Base-by-base conservation (phyloP, 805 yeast genomes). In the Schwanniomyces occidentalis region DNA sequence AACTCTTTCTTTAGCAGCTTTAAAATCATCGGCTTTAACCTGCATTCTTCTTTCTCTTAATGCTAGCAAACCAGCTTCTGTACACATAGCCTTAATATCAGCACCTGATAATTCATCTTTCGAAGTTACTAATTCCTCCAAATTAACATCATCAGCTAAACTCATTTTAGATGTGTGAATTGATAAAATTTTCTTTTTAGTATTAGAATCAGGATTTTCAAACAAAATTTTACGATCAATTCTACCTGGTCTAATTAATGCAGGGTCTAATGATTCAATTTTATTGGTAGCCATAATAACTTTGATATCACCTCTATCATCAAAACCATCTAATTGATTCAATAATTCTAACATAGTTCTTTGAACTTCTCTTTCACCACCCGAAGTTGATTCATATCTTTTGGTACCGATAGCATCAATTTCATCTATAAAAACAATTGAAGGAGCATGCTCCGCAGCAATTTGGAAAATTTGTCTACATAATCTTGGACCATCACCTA, bases 381-480 rank as follows among this genome's bases (percentile, higher is more conserved):
- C 97, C 14, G 95, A 83, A 49, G 91, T 95, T 14, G 97, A 88
- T 41, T 91, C 96, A 62, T 91, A 90, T 63, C 99, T 82, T 62
- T 91, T 91, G n/a, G 95, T 85, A 64, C 99, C 99, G 58, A 93
- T 93, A 28, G 99, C 98, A 65, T 93, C 99, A 56, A 93, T 91
- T 69, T 93, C 99, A 68, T 93, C 99, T 47, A 93, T 93, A 56
- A 93, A 93, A 23, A 93, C 96, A 67, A 93, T 93, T n/a, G 96
- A 82, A 24, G 99, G 99, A 0, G 99, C 96, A 61, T 89, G 83
- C 46, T 93, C 99, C 16, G 90, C 93, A 2, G 99, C 99, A 30
- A 89, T 86, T 63, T 90, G 95, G 75, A 93, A 93, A 40, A 93
- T 80, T 54, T 95, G 97, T 58, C 99, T 75, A 59, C 88, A 81